Percentiles rank a stretch among this genome's conserved stretches.
phyloP scores from a whole-genome alignment of 495 filamentous ascomycete species.

The Eremomyces bilateralis region DNA sequence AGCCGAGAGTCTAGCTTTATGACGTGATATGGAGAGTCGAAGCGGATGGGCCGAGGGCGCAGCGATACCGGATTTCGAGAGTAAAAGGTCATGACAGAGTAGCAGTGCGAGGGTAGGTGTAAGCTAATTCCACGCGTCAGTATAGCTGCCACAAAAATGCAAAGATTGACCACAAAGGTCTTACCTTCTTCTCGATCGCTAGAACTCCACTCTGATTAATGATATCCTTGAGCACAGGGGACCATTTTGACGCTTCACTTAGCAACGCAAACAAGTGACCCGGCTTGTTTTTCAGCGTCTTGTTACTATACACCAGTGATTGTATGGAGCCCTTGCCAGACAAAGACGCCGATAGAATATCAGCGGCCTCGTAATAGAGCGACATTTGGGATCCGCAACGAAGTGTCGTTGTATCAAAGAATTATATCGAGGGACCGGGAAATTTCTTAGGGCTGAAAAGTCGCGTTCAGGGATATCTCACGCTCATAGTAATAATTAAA shows the following conservation, averaged over 20 bases:
- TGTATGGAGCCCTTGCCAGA: conserved; percentile 56
- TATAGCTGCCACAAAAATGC: conserved; percentile 3
- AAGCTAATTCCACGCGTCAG: conserved; percentile 36
- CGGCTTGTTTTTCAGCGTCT: conserved; percentile 47
- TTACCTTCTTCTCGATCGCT: conserved; percentile 57
- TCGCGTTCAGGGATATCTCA: too few relatives aligned
- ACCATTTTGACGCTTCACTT: conserved; percentile 79
- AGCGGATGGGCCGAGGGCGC: conserved; percentile 58
- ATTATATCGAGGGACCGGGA: too few relatives aligned
- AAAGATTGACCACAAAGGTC: conserved; percentile 2
- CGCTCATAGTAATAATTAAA: too few relatives aligned
- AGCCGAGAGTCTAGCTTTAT: conserved; percentile 58
- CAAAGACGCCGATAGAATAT: conserved; percentile 38
- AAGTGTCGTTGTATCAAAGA: too few relatives aligned
- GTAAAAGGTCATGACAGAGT: conserved; percentile 66
- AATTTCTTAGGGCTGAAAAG: too few relatives aligned
- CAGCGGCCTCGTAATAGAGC: conserved; percentile 79
- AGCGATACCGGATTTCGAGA: conserved; percentile 60
- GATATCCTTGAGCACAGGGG: conserved; percentile 59
- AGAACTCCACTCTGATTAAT: conserved; percentile 39
- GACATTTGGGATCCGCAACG: too few relatives aligned
- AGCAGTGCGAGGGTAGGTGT: conserved; percentile 60
- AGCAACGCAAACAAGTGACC: conserved; percentile 72
- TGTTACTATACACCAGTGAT: conserved; percentile 51
- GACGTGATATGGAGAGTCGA: conserved; percentile 45